A percentile compares a stretch with the other conserved stretches of the same genome.
These are phyloP conservation scores for Diaporthe nobilis DNA, from an alignment of 2,329 filamentous ascomycete genomes.

Conservation along the genomic window DNA sequence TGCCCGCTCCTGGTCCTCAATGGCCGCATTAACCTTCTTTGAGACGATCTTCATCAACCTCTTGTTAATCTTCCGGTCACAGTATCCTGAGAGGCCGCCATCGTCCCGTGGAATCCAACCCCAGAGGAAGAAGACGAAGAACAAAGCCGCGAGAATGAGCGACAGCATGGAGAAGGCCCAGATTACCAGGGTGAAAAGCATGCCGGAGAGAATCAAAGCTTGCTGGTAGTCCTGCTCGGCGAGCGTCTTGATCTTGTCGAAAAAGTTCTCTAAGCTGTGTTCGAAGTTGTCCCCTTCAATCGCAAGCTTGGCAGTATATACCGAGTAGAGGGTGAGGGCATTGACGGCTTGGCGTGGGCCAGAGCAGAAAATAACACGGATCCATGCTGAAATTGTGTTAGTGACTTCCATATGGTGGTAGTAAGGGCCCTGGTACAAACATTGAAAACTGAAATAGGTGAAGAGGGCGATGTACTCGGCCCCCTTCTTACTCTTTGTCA, in stretches of 20 bases:
- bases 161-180: conserved; percentile 87
- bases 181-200: conserved; percentile 91
- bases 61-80: conserved; percentile 90
- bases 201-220: conserved; percentile 86
- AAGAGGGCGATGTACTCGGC: conserved; percentile 92
- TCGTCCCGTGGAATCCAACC: conserved; percentile 89
- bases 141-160: conserved; percentile 79
- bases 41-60: conserved; percentile 87
- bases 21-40: conserved; percentile 87
- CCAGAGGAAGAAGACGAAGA: conserved; percentile 92
- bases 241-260: conserved; percentile 82
- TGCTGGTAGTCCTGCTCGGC: conserved; percentile 82
- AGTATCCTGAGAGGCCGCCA: conserved; percentile 86
- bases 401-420: neutral
- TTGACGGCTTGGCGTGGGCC: conserved; percentile 94
- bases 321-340: conserved; percentile 87
- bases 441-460: conserved; percentile 84
- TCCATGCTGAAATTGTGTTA: conserved; percentile 73
- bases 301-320: conserved; percentile 83
- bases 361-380: conserved; percentile 90
- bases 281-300: conserved; percentile 69
- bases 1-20: conserved; percentile 81
- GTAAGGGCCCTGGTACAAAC: conserved; percentile 51
- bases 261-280: conserved; percentile 80
- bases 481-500: conserved; percentile 93